These are phyloP conservation scores for Vigna hirtella DNA, from an alignment of 306 rosid genomes.

Conservation along the genomic window DNA sequence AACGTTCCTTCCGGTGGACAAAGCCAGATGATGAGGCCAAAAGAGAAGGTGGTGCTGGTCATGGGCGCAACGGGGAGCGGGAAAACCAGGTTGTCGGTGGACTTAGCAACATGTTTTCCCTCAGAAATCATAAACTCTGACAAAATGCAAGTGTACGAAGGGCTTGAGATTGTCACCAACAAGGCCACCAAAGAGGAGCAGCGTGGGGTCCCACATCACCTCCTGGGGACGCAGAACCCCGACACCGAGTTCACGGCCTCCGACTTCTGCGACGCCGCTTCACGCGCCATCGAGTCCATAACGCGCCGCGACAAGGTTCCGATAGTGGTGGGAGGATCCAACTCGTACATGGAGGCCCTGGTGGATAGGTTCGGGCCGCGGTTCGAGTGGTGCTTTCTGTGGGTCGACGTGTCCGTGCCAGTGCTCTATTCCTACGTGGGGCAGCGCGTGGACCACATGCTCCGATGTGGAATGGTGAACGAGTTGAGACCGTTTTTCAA, in stretches of 20 bases:
- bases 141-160: constrained; percentile 76
- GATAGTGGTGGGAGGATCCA: constrained; percentile 79
- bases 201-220: constrained; percentile 66
- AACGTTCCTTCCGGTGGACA: constrained; percentile 47
- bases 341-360: constrained; percentile 65
- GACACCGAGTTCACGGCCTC: constrained; percentile 51
- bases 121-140: constrained; percentile 77
- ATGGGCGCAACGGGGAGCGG: constrained; percentile 86
- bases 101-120: constrained; percentile 57
- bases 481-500: constrained; percentile 55
- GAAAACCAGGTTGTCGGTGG: constrained; percentile 67
- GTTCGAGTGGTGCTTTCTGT: constrained; percentile 63
- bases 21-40: constrained; percentile 49
- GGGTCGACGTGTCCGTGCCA: constrained; percentile 65
- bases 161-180: constrained; percentile 70
- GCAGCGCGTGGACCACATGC: constrained; percentile 67
- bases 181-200: constrained; percentile 65
- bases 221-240: constrained; percentile 63
- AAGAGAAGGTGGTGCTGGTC: constrained; percentile 68
- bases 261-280: constrained; percentile 56
- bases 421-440: constrained; percentile 54
- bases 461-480: constrained; percentile 60
- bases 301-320: constrained; percentile 53
- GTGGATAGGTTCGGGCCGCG: constrained; percentile 50
- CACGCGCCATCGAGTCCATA: constrained; percentile 50